These are phyloP conservation scores for Dissophora ornata DNA, from an alignment of 192 early-diverging fungal genomes.

Conservation along the genomic window DNA sequence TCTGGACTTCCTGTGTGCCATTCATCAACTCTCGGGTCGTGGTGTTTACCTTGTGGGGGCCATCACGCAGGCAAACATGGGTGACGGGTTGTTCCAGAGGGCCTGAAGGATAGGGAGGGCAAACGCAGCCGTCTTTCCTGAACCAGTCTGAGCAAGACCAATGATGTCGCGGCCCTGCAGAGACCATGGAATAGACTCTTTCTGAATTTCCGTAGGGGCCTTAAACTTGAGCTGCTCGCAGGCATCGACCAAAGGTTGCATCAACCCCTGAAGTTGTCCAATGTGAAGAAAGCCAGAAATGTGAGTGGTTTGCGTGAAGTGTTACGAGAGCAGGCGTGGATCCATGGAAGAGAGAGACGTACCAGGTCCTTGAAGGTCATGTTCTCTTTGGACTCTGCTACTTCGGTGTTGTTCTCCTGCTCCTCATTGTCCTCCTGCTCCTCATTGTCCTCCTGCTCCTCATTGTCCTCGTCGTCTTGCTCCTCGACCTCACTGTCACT, in stretches of 20 bases:
- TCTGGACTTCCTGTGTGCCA: no score
- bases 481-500: no score
- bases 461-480: conserved; percentile 6
- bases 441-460: conserved; percentile 3
- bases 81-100: conserved; percentile 88
- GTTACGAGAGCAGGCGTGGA: no score
- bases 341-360: background rate
- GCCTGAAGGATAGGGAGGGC: conserved; percentile 87
- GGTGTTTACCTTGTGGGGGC: conserved; percentile 90
- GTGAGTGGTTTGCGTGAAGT: no score
- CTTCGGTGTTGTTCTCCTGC: background rate
- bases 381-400: conserved; percentile 15
- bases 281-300: conserved; percentile 2
- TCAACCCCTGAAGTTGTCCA: conserved; percentile 76
- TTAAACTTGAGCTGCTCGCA: conserved; percentile 91
- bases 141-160: conserved; percentile 97
- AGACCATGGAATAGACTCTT: conserved; percentile 90
- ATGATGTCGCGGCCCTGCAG: conserved; percentile 94
- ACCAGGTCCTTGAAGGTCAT: conserved; percentile 51
- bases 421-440: background rate
- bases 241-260: conserved; percentile 87
- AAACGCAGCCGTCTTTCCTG: conserved; percentile 90
- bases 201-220: conserved; percentile 92
- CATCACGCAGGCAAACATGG: conserved; percentile 95
- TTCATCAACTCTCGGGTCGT: no score